phyloP scores from a whole-genome alignment of 2,329 filamentous ascomycete species.

The Fusarium domesticum region DNA sequence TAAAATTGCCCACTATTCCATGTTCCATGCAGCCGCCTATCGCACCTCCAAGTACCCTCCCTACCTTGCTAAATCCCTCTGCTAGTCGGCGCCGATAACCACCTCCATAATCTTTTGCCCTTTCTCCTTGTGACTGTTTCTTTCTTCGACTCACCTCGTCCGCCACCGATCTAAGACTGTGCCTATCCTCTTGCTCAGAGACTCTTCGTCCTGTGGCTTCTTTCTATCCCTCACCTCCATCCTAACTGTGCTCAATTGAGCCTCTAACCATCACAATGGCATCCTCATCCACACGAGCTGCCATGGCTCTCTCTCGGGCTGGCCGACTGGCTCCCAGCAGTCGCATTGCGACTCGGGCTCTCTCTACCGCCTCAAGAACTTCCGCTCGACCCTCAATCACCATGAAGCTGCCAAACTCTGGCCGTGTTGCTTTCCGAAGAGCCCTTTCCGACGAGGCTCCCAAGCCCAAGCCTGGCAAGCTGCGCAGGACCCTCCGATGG shows the following conservation, averaged over 20 bases:
- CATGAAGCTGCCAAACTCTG: slow-evolving; percentile 36
- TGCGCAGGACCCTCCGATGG: slow-evolving; percentile 70
- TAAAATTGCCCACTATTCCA: too few relatives aligned
- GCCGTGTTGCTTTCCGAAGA: slow-evolving; percentile 42
- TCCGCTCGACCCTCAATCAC: slow-evolving; percentile 33
- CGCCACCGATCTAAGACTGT: slow-evolving; percentile 19
- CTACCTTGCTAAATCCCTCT: neutral
- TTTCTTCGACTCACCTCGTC: slow-evolving; percentile 22
- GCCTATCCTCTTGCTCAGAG: slow-evolving; percentile 22
- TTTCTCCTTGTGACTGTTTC: slow-evolving; percentile 20
- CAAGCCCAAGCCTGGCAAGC: slow-evolving; percentile 52
- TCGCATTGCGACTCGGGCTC: slow-evolving; percentile 33
- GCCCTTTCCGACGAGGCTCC: slow-evolving; percentile 52
- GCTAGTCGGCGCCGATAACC: neutral
- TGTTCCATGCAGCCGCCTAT: too few relatives aligned
- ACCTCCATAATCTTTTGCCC: neutral
- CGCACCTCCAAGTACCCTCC: neutral
- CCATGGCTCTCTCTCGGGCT: slow-evolving; percentile 36
- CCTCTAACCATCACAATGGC: slow-evolving; percentile 39
- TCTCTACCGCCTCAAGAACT: slow-evolving; percentile 34
- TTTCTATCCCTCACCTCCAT: slow-evolving; percentile 8
- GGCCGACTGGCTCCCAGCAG: slow-evolving; percentile 30
- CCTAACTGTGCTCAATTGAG: slow-evolving; percentile 27
- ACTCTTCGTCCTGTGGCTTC: slow-evolving; percentile 15
- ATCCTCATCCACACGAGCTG: slow-evolving; percentile 44